Conservation (phyloP, 352 stramenopile genomes). For the Pythium pyrilobum region DNA sequence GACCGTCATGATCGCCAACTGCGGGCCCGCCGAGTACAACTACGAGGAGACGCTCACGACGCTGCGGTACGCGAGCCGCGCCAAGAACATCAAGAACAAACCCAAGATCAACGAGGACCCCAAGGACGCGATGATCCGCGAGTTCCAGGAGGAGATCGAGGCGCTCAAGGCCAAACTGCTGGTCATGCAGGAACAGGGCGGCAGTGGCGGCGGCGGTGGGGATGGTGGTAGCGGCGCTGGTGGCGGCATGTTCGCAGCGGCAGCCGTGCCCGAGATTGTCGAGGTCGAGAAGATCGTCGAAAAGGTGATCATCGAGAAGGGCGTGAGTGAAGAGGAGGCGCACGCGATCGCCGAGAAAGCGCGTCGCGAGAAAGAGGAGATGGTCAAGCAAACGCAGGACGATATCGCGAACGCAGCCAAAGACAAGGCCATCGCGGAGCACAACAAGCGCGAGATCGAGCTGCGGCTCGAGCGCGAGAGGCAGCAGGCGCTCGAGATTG, state of each 20-base stretch:
- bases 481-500: conserved; percentile 62
- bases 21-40: conserved; percentile 97
- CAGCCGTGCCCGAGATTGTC: conserved; percentile 36
- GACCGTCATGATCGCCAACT: conserved; percentile 98
- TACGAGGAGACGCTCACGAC: conserved; percentile 95
- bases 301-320: conserved; percentile 78
- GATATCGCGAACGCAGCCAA: conserved; percentile 68
- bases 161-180: conserved; percentile 84
- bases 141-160: conserved; percentile 97
- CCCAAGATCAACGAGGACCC: conserved; percentile 98
- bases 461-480: conserved; percentile 85
- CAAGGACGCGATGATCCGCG: conserved; percentile 96
- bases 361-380: conserved; percentile 72
- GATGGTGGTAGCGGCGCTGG: background rate
- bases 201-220: conserved; percentile 1
- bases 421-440: conserved; percentile 77
- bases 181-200: conserved; percentile 46
- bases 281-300: conserved; percentile 85
- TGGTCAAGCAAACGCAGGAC: conserved; percentile 61
- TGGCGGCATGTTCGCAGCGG: background rate
- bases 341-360: conserved; percentile 64
- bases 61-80: conserved; percentile 94
- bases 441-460: conserved; percentile 84
- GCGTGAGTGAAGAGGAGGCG: conserved; percentile 74
- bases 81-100: conserved; percentile 99